A percentile compares a stretch with the other conserved stretches of the same genome.
Conservation (phyloP, 306 rosid genomes). For the Glycyrrhiza uralensis region DNA sequence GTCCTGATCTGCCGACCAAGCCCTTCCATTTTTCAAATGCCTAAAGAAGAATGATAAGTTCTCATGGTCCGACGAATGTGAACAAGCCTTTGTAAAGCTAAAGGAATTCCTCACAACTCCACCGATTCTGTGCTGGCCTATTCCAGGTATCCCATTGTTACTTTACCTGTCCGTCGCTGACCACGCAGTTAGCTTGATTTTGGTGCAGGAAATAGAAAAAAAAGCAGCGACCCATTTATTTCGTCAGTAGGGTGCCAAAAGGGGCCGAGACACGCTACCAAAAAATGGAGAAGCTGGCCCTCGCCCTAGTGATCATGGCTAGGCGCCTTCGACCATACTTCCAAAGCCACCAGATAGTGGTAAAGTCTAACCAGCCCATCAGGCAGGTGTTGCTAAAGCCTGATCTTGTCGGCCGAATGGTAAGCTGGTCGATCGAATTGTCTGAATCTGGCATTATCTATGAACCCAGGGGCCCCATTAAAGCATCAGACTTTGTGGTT, state of each 20-base stretch:
- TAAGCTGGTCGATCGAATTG: too few relatives aligned
- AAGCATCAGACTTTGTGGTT: too few relatives aligned
- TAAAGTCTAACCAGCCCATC: too few relatives aligned
- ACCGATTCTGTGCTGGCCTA: not conserved
- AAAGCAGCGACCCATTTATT: not conserved
- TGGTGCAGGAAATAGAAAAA: not conserved
- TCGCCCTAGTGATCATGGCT: not conserved
- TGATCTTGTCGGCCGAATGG: too few relatives aligned
- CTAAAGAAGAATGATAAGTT: too few relatives aligned
- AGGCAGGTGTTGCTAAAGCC: too few relatives aligned
- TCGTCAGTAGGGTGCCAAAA: not conserved
- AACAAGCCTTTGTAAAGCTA: not conserved
- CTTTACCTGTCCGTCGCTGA: not conserved
- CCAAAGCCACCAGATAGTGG: not conserved
- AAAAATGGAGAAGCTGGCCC: too few relatives aligned
- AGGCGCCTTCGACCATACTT: not conserved
- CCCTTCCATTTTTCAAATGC: not conserved
- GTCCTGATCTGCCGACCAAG: not conserved
- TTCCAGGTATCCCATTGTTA: not conserved
- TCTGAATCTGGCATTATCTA: too few relatives aligned
- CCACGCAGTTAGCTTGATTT: not conserved
- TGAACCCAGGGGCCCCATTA: too few relatives aligned
- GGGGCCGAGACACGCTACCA: not conserved
- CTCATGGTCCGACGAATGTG: not conserved
- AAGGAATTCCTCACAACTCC: not conserved